Evolutionary conservation across 768 basidiomycete species (phyloP).

Genomic region (Boletus rubescentipes): DNA sequence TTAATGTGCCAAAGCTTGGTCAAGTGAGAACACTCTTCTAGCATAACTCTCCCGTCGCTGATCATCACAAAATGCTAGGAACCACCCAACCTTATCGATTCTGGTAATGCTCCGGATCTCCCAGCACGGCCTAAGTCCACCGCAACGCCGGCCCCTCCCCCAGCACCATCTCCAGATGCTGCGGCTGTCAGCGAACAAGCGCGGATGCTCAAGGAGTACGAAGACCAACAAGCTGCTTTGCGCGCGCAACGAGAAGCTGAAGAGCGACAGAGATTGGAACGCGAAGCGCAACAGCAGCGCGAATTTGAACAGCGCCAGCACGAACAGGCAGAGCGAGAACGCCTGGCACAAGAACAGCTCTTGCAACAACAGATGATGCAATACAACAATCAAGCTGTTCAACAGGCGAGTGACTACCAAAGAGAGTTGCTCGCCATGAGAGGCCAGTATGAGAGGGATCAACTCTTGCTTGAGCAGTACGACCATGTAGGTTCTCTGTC

Average conservation of each 20-base stretch:
- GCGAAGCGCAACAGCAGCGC: constrained; percentile 73
- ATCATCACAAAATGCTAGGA: constrained; percentile 51
- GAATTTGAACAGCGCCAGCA: constrained; percentile 90
- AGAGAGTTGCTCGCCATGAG: constrained; percentile 89
- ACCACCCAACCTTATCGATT: constrained; percentile 91
- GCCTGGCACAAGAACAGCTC: constrained; percentile 86
- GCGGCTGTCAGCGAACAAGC: constrained; percentile 86
- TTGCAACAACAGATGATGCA: constrained; percentile 81
- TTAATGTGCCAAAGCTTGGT: constrained; percentile 97
- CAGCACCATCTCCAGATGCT: constrained; percentile 68
- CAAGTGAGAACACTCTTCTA: constrained; percentile 49
- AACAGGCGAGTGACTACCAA: constrained; percentile 81
- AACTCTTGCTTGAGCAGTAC: constrained; percentile 96
- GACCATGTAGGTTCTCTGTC: constrained; percentile 62
- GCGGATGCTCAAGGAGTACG: constrained; percentile 93
- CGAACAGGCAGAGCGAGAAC: constrained; percentile 85
- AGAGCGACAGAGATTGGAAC: constrained; percentile 74
- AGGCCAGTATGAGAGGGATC: constrained; percentile 97
- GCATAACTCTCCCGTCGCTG: not conserved
- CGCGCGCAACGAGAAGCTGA: constrained; percentile 78
- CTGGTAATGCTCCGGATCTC: constrained; percentile 79
- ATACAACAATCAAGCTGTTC: constrained; percentile 72
- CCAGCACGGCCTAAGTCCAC: constrained; percentile 74
- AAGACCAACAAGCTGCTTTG: constrained; percentile 91
- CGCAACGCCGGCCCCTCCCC: constrained; percentile 59